Percentiles rank a stretch among this genome's conserved stretches.
phyloP scores from a whole-genome alignment of 108 stramenopile species.

The Fragilaria crotonensis region DNA sequence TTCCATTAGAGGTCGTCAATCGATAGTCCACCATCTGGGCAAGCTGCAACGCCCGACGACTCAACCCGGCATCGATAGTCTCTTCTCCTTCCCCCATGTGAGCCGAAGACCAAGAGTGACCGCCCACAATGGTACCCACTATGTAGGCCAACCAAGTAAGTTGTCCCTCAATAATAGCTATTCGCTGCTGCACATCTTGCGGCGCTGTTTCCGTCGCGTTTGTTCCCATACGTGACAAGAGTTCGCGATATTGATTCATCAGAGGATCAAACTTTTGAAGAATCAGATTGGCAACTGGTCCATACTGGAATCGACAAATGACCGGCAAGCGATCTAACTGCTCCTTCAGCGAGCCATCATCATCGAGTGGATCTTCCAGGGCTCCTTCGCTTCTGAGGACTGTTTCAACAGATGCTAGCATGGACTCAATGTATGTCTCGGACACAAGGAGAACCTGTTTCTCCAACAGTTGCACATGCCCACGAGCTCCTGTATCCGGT shows the following conservation, averaged over 20 bases:
- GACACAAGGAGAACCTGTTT: slow-evolving; percentile 85
- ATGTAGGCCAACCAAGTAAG: slow-evolving; percentile 96
- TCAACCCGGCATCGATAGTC: slow-evolving; percentile 88
- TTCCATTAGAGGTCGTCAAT: slow-evolving; percentile 75
- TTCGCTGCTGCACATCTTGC: slow-evolving; percentile 53
- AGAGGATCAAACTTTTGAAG: slow-evolving; percentile 87
- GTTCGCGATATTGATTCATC: slow-evolving; percentile 73
- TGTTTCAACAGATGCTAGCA: slow-evolving; percentile 90
- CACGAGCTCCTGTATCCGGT: slow-evolving; percentile 80
- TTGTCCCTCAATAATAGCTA: slow-evolving; percentile 86
- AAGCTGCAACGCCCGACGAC: slow-evolving; percentile 82
- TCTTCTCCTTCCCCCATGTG: slow-evolving; percentile 87
- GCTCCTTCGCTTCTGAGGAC: slow-evolving; percentile 81
- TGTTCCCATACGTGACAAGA: slow-evolving; percentile 46
- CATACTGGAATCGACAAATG: slow-evolving; percentile 92
- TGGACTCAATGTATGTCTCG: slow-evolving; percentile 89
- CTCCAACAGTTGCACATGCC: slow-evolving; percentile 83
- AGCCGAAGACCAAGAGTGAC: slow-evolving; percentile 86
- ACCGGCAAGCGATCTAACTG: slow-evolving; percentile 93
- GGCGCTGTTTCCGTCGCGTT: slow-evolving; percentile 68
- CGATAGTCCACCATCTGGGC: slow-evolving; percentile 85
- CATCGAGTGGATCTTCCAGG: slow-evolving; percentile 91
- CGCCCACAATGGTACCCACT: slow-evolving; percentile 86
- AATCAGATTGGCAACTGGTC: slow-evolving; percentile 67
- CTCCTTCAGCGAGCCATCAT: slow-evolving; percentile 91